These are phyloP conservation scores for Grigorovia humatica DNA, from an alignment of 805 yeast genomes.

Conservation along the genomic window DNA sequence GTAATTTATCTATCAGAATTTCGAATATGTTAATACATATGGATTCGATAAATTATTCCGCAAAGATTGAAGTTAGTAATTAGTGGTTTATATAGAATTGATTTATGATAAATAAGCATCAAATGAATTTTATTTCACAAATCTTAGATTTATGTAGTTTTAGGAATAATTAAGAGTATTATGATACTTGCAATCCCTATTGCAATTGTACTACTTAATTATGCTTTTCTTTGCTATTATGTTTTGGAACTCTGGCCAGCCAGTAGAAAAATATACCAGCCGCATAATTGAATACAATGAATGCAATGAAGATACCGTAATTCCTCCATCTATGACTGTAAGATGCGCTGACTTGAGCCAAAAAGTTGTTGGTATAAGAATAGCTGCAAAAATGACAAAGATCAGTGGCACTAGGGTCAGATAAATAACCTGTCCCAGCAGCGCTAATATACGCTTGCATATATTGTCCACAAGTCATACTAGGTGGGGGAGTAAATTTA, in stretches of 20 bases:
- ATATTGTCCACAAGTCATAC: constrained; percentile 48
- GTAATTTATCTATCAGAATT: background rate
- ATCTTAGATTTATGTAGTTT: background rate
- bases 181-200: no score
- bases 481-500: constrained; percentile 41
- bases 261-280: constrained; percentile 43
- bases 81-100: background rate
- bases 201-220: background rate
- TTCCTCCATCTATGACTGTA: constrained; percentile 44
- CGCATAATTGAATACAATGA: constrained; percentile 34
- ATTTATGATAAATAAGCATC: background rate
- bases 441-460: constrained; percentile 31
- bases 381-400: constrained; percentile 51
- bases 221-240: constrained; percentile 1
- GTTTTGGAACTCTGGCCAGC: constrained; percentile 67
- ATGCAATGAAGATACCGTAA: constrained; percentile 47
- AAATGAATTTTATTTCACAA: background rate
- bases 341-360: constrained; percentile 35
- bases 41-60: background rate
- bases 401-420: constrained; percentile 38
- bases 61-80: background rate
- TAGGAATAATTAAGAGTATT: background rate
- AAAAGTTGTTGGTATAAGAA: constrained; percentile 46
- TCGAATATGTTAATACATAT: background rate
- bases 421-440: constrained; percentile 39